Evolutionary conservation across 1,284 basidiomycete genomes (phyloP).

Genomic region (Malassezia japonica): DNA sequence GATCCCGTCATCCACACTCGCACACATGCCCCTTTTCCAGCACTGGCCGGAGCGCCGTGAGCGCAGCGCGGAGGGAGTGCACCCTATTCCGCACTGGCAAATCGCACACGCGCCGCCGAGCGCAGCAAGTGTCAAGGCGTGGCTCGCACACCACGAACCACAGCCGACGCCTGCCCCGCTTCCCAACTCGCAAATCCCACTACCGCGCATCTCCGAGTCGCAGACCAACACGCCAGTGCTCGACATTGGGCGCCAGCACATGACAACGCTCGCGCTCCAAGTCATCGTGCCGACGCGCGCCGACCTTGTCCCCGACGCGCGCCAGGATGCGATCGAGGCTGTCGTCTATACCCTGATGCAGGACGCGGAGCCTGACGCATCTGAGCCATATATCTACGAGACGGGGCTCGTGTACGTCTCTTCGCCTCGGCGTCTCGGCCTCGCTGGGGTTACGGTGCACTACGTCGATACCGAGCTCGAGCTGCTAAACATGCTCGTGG

Average conservation of each 20-base stretch:
- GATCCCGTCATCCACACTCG: constrained; percentile 53
- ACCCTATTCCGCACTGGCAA: constrained; percentile 50
- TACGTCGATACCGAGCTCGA: constrained; percentile 67
- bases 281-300: constrained; percentile 59
- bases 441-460: constrained; percentile 50
- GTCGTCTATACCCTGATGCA: constrained; percentile 63
- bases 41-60: constrained; percentile 14
- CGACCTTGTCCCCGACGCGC: constrained; percentile 62
- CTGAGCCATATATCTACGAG: constrained; percentile 11
- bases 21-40: constrained; percentile 46
- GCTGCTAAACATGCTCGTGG: constrained; percentile 67
- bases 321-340: constrained; percentile 62
- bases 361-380: constrained; percentile 49
- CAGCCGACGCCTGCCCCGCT: not conserved
- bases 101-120: constrained; percentile 27
- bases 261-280: constrained; percentile 74
- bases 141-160: not conserved
- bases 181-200: not conserved
- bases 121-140: not conserved
- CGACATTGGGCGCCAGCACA: constrained; percentile 49
- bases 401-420: constrained; percentile 31
- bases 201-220: not conserved
- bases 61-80: not conserved
- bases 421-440: constrained; percentile 22
- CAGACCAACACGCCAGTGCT: not conserved